phyloP scores from a whole-genome alignment of 805 yeast species.

The Wickerhamomyces ciferrii region DNA sequence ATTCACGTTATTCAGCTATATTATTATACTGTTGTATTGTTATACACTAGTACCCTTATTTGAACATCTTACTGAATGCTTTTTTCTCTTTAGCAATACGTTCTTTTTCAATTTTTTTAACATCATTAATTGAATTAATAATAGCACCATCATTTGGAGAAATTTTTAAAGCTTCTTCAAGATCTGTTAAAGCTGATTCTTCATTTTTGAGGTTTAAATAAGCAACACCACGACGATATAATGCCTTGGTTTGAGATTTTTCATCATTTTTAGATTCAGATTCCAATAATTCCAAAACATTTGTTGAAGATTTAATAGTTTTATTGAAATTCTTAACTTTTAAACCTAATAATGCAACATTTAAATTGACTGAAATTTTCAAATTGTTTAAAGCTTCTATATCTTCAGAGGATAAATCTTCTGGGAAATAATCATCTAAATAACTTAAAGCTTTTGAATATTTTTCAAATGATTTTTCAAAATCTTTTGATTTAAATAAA shows the following conservation, averaged over 20 bases:
- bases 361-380: slow-evolving; percentile 61
- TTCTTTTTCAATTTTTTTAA: slow-evolving; percentile 44
- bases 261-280: slow-evolving; percentile 48
- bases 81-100: slow-evolving; percentile 66
- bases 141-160: slow-evolving; percentile 75
- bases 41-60: slow-evolving; percentile 12
- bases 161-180: slow-evolving; percentile 57
- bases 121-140: slow-evolving; percentile 54
- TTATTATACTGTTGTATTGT: not conserved
- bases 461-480: slow-evolving; percentile 53
- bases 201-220: slow-evolving; percentile 57
- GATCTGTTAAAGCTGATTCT: slow-evolving; percentile 61
- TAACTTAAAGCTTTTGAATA: slow-evolving; percentile 70
- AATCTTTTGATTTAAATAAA: slow-evolving; percentile 62
- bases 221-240: slow-evolving; percentile 81
- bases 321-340: slow-evolving; percentile 52
- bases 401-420: slow-evolving; percentile 53
- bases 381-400: slow-evolving; percentile 43
- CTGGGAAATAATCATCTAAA: slow-evolving; percentile 70
- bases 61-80: slow-evolving; percentile 68
- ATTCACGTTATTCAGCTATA: not conserved
- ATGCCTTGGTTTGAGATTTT: slow-evolving; percentile 76
- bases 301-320: slow-evolving; percentile 54
- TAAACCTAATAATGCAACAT: slow-evolving; percentile 69
- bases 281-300: slow-evolving; percentile 63